Evolutionary conservation across 2,329 filamentous ascomycete species (phyloP).

Genomic region (Fusarium metavorans): DNA sequence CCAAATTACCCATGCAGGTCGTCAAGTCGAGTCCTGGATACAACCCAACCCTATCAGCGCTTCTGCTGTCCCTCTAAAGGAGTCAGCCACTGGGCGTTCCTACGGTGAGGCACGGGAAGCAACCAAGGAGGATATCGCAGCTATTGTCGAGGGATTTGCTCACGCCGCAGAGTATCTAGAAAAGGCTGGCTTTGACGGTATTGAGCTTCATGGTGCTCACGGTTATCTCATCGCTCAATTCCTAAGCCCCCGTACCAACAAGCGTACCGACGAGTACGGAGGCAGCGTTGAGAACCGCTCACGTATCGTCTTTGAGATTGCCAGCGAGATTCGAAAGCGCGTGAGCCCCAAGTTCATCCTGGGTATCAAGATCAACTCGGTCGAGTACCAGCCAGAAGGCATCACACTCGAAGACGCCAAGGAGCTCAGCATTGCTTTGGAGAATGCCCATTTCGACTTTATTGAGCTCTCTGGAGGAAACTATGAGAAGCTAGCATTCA

Average conservation of each 20-base stretch:
- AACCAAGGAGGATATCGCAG: constrained; percentile 28
- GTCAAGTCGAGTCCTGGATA: constrained; percentile 32
- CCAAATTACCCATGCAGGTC: constrained; percentile 30
- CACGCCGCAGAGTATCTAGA: constrained; percentile 55
- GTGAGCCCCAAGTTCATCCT: constrained; percentile 57
- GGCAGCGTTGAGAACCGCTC: constrained; percentile 58
- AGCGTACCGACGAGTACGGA: constrained; percentile 64
- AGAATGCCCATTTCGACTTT: constrained; percentile 64
- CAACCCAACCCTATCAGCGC: constrained; percentile 55
- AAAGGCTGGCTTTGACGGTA: constrained; percentile 34
- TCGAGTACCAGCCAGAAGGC: constrained; percentile 65
- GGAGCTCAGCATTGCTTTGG: constrained; percentile 58
- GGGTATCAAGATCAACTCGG: constrained; percentile 66
- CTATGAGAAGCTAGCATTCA: constrained; percentile 65
- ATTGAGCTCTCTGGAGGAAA: constrained; percentile 71
- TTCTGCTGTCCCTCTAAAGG: constrained; percentile 67
- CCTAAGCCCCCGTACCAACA: constrained; percentile 56
- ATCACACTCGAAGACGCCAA: constrained; percentile 62
- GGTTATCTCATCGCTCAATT: constrained; percentile 64
- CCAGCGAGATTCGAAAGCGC: constrained; percentile 58
- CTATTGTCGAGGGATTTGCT: constrained; percentile 46
- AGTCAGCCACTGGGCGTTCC: constrained; percentile 60
- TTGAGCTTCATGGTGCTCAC: constrained; percentile 29
- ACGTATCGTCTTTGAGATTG: constrained; percentile 58
- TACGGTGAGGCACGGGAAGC: constrained; percentile 49